Evolutionary conservation across 441 rosid species (phyloP).

Genomic region (Erodium trifolium): DNA sequence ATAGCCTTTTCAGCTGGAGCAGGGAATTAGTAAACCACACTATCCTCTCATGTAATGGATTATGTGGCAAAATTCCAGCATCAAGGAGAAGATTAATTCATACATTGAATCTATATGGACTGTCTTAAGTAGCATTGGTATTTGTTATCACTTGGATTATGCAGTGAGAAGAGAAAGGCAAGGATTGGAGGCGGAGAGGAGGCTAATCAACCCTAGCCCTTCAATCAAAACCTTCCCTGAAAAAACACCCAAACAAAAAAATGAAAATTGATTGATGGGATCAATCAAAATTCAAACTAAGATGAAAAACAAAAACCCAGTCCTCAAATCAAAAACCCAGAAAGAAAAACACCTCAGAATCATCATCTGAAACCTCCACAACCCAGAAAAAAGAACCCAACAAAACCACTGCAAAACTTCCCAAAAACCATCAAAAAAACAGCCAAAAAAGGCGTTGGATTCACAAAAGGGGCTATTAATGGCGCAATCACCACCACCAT

Average conservation of each 20-base stretch:
- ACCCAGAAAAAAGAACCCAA: conserved; percentile 2
- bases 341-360: not conserved
- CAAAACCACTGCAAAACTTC: not conserved
- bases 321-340: conserved; percentile 4
- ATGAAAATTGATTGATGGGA: conserved; percentile 7
- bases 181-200: conserved; percentile 1
- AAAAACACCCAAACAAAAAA: not conserved
- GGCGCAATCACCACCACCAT: not conserved
- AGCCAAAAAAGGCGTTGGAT: not conserved
- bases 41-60: conserved; percentile 5
- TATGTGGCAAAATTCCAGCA: not conserved
- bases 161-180: not conserved
- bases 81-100: not conserved
- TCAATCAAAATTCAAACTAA: conserved; percentile 4
- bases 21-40: not conserved
- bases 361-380: conserved; percentile 2
- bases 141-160: not conserved
- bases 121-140: conserved; percentile 2
- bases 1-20: not conserved
- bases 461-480: not conserved
- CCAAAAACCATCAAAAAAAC: not conserved
- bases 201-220: conserved; percentile 11
- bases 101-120: not conserved
- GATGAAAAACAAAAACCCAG: not conserved
- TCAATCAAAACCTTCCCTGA: not conserved